Evolutionary conservation across 768 basidiomycete species (phyloP).

Genomic region (Pleurotus platypus): DNA sequence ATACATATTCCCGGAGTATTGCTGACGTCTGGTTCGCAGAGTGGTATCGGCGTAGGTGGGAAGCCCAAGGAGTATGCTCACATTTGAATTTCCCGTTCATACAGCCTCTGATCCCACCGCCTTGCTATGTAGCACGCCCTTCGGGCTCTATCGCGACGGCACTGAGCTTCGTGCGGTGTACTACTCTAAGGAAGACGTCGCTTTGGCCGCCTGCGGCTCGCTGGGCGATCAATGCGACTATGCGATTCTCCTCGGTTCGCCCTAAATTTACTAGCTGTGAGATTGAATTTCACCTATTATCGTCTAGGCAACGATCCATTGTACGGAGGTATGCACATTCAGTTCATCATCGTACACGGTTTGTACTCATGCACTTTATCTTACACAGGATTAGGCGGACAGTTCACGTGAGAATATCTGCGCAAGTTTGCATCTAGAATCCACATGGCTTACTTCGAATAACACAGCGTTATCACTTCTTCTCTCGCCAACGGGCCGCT

Average conservation of each 20-base stretch:
- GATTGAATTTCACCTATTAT: too few species aligned
- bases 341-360: background rate
- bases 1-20: background rate
- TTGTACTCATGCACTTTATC: background rate
- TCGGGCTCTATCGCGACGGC: conserved; percentile 74
- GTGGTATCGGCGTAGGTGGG: conserved; percentile 67
- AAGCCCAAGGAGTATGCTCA: conserved; percentile 59
- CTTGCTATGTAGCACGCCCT: conserved; percentile 50
- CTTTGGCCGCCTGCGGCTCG: conserved; percentile 63
- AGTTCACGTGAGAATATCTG: conserved; percentile 59
- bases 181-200: conserved; percentile 63
- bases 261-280: background rate
- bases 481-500: conserved; percentile 71
- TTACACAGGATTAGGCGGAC: conserved; percentile 63
- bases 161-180: conserved; percentile 75
- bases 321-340: conserved; percentile 58
- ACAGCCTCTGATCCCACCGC: background rate
- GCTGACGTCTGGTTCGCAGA: conserved; percentile 34
- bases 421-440: background rate
- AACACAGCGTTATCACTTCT: conserved; percentile 64
- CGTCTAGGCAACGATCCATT: conserved; percentile 67
- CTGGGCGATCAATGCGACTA: conserved; percentile 67
- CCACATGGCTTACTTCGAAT: background rate
- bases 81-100: background rate
- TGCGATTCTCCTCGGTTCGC: conserved; percentile 67